These are phyloP conservation scores for Dendrobium catenatum DNA, from an alignment of 106 monocot species.

Conservation along the genomic window DNA sequence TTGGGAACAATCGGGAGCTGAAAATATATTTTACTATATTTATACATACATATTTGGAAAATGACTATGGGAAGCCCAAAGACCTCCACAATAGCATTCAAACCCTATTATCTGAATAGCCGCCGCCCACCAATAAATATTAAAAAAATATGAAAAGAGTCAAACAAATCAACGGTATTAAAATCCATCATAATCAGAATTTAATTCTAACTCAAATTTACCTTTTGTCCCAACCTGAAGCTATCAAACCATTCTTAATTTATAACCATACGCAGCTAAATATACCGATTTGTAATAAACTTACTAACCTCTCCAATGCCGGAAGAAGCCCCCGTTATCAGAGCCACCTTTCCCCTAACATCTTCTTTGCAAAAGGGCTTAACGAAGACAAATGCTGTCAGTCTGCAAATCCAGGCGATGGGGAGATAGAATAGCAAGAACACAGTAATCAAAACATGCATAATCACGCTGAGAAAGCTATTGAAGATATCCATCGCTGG, in stretches of 20 bases:
- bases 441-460: conserved; percentile 27
- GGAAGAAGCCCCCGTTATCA: conserved; percentile 87
- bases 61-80: no score
- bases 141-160: no score
- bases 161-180: no score
- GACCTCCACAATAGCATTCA: no score
- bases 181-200: no score
- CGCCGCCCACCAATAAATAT: no score
- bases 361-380: conserved; percentile 39
- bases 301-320: conserved; percentile 77
- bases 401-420: conserved; percentile 25
- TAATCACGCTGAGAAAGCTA: conserved; percentile 22
- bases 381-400: conserved; percentile 20
- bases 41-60: no score
- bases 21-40: no score
- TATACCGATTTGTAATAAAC: background rate
- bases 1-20: no score
- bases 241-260: background rate
- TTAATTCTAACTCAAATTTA: no score
- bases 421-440: conserved; percentile 42
- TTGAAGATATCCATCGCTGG: conserved; percentile 27
- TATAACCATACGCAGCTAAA: background rate
- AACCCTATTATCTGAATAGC: no score
- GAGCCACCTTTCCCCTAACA: conserved; percentile 54
- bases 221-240: no score